A percentile compares a stretch with the other conserved stretches of the same genome.
Evolutionary conservation across 306 rosid species (phyloP).

Genomic region (Pterocarpus macrocarpus): DNA sequence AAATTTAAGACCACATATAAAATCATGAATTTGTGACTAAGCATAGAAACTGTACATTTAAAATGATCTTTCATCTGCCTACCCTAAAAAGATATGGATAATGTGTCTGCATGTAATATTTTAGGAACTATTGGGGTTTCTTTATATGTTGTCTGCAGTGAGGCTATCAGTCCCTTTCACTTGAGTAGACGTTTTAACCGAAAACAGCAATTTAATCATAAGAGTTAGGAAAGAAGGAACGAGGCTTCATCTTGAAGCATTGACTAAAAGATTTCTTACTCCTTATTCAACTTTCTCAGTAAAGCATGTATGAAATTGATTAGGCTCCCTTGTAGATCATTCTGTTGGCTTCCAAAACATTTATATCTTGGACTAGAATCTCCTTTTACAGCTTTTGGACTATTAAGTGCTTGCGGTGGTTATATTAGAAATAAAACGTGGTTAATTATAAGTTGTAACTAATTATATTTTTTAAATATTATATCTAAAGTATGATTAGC

Average conservation of each 20-base stretch:
- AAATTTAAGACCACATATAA: not conserved
- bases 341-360: slow-evolving; percentile 2
- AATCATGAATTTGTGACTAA: not conserved
- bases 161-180: slow-evolving; percentile 46
- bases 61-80: slow-evolving; percentile 27
- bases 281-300: slow-evolving; percentile 29
- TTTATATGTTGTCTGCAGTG: slow-evolving; percentile 20
- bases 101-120: slow-evolving; percentile 27
- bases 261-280: slow-evolving; percentile 13
- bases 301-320: slow-evolving; percentile 21
- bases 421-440: slow-evolving; percentile 24
- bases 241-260: slow-evolving; percentile 26
- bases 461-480: too few relatives aligned
- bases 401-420: slow-evolving; percentile 7
- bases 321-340: slow-evolving; percentile 20
- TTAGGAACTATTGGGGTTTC: slow-evolving; percentile 30
- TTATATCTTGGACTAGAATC: slow-evolving; percentile 21
- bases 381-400: not conserved
- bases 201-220: slow-evolving; percentile 25
- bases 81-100: slow-evolving; percentile 39
- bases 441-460: not conserved
- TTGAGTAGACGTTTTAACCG: slow-evolving; percentile 47
- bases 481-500: slow-evolving; percentile 3
- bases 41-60: not conserved
- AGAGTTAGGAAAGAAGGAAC: slow-evolving; percentile 4